phyloP scores from a whole-genome alignment of 1,139 yeast genomes.

The Blastobotrys apis region DNA sequence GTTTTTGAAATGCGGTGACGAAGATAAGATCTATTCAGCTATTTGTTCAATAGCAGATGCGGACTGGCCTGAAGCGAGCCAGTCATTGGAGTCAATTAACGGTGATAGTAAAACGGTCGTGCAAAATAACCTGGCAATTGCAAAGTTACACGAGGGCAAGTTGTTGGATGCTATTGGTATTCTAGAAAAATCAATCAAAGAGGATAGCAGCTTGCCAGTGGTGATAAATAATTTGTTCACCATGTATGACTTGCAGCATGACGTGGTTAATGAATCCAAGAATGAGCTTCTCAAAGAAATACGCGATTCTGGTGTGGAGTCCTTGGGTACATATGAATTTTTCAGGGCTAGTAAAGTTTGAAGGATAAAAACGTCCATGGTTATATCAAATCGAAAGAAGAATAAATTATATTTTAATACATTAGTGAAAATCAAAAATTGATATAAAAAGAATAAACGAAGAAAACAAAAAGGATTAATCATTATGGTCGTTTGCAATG shows the following conservation, averaged over 20 bases:
- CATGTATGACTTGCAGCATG: constrained; percentile 29
- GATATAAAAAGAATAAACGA: no score
- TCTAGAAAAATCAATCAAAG: constrained; percentile 31
- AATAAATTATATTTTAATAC: no score
- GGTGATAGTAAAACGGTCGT: constrained; percentile 9
- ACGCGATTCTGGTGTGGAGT: constrained; percentile 9
- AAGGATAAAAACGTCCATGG: neutral
- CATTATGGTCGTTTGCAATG: no score
- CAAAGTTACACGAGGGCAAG: constrained; percentile 36
- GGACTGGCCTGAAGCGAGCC: constrained; percentile 26
- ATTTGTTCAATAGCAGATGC: constrained; percentile 31
- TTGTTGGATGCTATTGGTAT: constrained; percentile 43
- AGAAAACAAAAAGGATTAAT: no score
- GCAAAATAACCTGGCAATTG: constrained; percentile 27
- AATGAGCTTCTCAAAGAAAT: constrained; percentile 3
- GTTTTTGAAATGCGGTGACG: constrained; percentile 21
- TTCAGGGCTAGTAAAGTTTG: neutral
- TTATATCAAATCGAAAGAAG: no score
- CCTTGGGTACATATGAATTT: constrained; percentile 12
- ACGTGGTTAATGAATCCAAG: constrained; percentile 18
- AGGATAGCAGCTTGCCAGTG: constrained; percentile 22
- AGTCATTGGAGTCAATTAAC: constrained; percentile 12
- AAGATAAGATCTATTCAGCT: constrained; percentile 20
- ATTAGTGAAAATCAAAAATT: neutral
- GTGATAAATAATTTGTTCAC: constrained; percentile 29